Evolutionary conservation across 106 monocot genomes (phyloP).

Genomic region (Amphibolis antarctica): DNA sequence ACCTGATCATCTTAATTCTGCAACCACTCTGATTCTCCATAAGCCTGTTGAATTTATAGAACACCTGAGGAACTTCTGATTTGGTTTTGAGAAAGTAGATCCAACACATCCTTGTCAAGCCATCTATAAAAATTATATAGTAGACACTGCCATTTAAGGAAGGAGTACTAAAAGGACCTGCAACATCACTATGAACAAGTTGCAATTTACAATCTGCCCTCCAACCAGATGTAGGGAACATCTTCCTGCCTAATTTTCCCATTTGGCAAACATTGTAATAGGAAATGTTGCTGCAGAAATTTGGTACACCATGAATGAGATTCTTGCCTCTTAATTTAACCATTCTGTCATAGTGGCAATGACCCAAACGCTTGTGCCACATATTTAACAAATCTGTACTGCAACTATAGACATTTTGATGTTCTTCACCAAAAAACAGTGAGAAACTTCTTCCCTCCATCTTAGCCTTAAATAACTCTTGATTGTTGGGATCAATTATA

Average conservation of each 20-base stretch:
- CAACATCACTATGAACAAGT: background rate
- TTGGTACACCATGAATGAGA: background rate
- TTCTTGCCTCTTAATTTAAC: background rate
- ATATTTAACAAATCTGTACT: background rate
- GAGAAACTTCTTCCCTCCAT: background rate
- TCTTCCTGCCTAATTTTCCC: background rate
- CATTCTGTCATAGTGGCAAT: background rate
- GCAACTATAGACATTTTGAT: background rate
- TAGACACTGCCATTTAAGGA: background rate
- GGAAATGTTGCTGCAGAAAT: background rate
- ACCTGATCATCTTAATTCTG: background rate
- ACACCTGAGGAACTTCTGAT: background rate
- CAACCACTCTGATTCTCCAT: background rate
- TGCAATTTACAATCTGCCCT: background rate
- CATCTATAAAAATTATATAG: background rate
- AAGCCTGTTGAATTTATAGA: background rate
- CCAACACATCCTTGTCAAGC: background rate
- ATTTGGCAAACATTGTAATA: background rate
- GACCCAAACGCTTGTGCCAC: background rate
- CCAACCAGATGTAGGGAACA: background rate
- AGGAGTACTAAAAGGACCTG: background rate
- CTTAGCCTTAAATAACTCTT: background rate
- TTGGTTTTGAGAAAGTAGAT: background rate
- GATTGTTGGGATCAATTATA: background rate
- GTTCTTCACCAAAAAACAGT: background rate